Base-by-base conservation (phyloP, 352 stramenopile genomes). In the Thraustochytrium sp. region DNA sequence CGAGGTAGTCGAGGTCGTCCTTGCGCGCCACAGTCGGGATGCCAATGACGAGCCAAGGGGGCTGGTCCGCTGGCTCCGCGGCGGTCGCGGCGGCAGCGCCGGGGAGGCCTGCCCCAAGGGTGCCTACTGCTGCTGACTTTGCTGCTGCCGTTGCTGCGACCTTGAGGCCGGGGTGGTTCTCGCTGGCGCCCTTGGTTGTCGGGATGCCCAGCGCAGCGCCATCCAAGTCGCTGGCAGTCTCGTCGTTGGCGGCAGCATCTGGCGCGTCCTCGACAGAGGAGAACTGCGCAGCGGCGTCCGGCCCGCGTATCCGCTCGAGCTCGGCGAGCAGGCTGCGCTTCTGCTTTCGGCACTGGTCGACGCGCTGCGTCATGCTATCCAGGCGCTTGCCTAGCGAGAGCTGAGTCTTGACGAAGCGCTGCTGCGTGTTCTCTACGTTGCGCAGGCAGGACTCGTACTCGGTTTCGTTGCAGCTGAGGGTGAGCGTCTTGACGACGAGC, bases 1-100 rank as follows among this genome's bases (percentile, higher is more conserved):
- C 44, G 0, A 91, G 76, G 87, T 91, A 90, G 54, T 89, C 86
- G 5, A 75, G 11, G 26, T 82, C 49, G 9, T 87, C 76, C 13
- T 31, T 26, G 4, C 88, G 85, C 37, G 86, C 76, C 18, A 91
- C 85, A 9, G 88, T 91, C 0, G 88, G 86, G 34, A 91, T 90
- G 23, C 85, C 88, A 13, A 91, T 63, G 2, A 88, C 85, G 16
- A 91, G 80, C 86, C 86, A 87, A 9, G 59, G 59, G 8, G 16
- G 16, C 26, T 11, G 59, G 36, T 72, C 59, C 16, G 59, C 59
- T 46, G 26, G 40, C 23, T 13, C 26, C 26, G n/a, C 59, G n/a
- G 23, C 8, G 54, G 5, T 31, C 54, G 5, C n/a, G 31, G 54
- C 54, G 8, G 54, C 46, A 59, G n/a, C 51, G 2, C 8, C 51